These are phyloP conservation scores for Chytriomyces sp. DNA, from an alignment of 192 early-diverging fungal genomes.

Conservation along the genomic window DNA sequence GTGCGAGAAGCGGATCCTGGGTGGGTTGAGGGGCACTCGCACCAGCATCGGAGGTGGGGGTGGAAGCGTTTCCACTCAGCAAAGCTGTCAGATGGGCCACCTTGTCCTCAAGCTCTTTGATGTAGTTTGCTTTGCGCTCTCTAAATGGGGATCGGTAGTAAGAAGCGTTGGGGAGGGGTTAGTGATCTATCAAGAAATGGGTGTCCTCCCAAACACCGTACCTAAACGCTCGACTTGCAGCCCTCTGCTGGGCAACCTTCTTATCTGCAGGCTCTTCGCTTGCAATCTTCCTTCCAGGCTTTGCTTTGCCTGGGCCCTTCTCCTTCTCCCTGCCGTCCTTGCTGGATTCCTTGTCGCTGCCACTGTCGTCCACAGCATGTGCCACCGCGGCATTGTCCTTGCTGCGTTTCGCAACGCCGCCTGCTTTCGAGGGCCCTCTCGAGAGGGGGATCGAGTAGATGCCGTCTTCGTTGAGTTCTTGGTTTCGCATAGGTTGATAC, in stretches of 20 bases:
- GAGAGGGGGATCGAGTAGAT: too few species aligned
- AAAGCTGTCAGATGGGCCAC: conserved; percentile 14
- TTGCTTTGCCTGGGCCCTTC: not conserved
- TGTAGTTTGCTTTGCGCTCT: conserved; percentile 31
- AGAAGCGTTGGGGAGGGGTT: not conserved
- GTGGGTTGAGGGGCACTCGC: not conserved
- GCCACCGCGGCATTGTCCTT: not conserved
- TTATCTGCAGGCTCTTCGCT: conserved; percentile 51
- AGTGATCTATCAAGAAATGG: not conserved
- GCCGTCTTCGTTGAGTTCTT: too few species aligned
- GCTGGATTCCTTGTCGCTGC: not conserved
- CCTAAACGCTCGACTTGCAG: conserved; percentile 50
- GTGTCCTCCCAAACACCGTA: not conserved
- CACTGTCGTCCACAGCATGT: not conserved
- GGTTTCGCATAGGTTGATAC: too few species aligned
- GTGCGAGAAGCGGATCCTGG: not conserved
- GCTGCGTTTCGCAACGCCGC: not conserved
- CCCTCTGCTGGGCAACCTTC: conserved; percentile 57
- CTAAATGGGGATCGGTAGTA: not conserved
- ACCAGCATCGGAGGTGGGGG: not conserved
- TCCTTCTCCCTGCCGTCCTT: not conserved
- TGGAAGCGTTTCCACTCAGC: conserved; percentile 5
- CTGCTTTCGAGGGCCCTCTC: not conserved
- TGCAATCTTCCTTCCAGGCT: conserved; percentile 46
- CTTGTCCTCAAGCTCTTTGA: conserved; percentile 24